phyloP scores from a whole-genome alignment of 768 basidiomycete genomes.

The Termitomyces sp. region DNA sequence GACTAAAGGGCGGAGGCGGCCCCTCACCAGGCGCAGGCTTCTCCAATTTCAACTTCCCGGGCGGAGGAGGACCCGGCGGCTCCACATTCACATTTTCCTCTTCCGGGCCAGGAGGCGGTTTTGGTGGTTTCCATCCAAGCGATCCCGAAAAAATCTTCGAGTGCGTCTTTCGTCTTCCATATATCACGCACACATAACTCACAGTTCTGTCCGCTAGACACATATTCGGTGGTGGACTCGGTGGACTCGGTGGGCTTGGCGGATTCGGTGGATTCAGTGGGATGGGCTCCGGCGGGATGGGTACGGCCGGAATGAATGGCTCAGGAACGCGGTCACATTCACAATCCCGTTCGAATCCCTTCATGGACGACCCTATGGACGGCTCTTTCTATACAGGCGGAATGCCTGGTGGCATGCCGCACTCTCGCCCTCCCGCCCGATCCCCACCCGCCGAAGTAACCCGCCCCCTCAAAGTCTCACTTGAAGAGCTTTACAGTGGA shows the following conservation, averaged over 20 bases:
- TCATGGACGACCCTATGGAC: conserved; percentile 45
- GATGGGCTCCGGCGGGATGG: no score
- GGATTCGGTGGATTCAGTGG: conserved; percentile 25
- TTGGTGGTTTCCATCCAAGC: conserved; percentile 62
- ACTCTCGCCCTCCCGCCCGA: conserved; percentile 12
- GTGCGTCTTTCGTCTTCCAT: conserved; percentile 38
- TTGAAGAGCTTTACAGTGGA: conserved; percentile 85
- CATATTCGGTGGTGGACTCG: conserved; percentile 38
- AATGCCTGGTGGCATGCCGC: conserved; percentile 56
- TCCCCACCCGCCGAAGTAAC: conserved; percentile 56
- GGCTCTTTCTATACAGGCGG: conserved; percentile 30
- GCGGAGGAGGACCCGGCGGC: conserved; percentile 36
- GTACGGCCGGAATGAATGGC: conserved; percentile 31
- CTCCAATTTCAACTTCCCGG: conserved; percentile 42
- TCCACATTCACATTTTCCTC: conserved; percentile 54
- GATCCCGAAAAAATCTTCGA: conserved; percentile 90
- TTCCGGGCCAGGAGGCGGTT: conserved; percentile 37
- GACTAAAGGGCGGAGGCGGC: conserved; percentile 72
- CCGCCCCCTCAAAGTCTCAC: conserved; percentile 76
- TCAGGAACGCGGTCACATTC: conserved; percentile 22
- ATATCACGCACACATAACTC: neutral
- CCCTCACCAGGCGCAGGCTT: conserved; percentile 49
- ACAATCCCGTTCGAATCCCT: conserved; percentile 19
- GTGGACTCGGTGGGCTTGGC: conserved; percentile 24
- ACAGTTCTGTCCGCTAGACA: conserved; percentile 30